Conservation (phyloP, 1,139 yeast genomes). For the Kluyveromyces sp. region DNA sequence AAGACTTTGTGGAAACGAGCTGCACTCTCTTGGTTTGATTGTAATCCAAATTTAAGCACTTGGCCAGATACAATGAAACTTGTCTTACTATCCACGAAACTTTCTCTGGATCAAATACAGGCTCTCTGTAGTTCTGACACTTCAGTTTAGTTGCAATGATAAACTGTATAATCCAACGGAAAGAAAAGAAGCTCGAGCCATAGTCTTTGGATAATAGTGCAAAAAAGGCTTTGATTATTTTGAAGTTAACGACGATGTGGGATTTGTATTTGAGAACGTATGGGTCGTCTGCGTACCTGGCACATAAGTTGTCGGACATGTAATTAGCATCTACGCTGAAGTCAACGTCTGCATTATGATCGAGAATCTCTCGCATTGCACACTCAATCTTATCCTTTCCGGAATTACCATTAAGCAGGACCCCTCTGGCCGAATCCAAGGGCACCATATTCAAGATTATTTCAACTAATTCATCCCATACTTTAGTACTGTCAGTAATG, state of each 20-base stretch:
- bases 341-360: slow-evolving; percentile 15
- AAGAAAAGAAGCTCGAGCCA: slow-evolving; percentile 14
- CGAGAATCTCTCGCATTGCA: slow-evolving; percentile 10
- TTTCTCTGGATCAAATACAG: slow-evolving; percentile 2
- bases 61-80: slow-evolving; percentile 8
- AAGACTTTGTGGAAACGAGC: slow-evolving; percentile 1
- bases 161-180: slow-evolving; percentile 21
- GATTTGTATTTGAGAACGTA: slow-evolving; percentile 7
- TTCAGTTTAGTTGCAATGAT: slow-evolving; percentile 7
- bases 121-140: not conserved
- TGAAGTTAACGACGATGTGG: slow-evolving; percentile 11
- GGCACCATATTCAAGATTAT: slow-evolving; percentile 8
- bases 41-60: slow-evolving; percentile 8
- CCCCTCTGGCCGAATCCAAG: not conserved
- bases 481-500: not conserved
- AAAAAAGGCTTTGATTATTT: slow-evolving; percentile 12
- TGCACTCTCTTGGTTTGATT: slow-evolving; percentile 1
- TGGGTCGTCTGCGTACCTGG: slow-evolving; percentile 8
- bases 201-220: slow-evolving; percentile 13
- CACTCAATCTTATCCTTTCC: not conserved
- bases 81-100: slow-evolving; percentile 2
- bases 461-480: slow-evolving; percentile 5
- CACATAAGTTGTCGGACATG: slow-evolving; percentile 12
- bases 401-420: slow-evolving; percentile 1
- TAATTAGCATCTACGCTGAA: slow-evolving; percentile 17